Percentiles rank a stretch among this genome's conserved stretches.
Conservation (phyloP, 805 yeast genomes). For the Yamadazyma ubonensis region DNA sequence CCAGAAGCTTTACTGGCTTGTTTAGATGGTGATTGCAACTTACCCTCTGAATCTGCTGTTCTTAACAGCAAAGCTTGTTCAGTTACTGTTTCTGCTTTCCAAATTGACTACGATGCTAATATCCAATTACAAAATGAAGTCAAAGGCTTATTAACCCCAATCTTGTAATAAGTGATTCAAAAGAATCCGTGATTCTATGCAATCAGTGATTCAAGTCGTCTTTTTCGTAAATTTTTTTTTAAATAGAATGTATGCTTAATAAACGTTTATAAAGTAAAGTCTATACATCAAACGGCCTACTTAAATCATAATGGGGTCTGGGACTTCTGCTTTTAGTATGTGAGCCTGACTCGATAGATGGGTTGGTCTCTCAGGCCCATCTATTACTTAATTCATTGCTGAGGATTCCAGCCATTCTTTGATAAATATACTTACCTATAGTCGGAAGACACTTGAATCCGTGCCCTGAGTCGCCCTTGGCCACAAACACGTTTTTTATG, state of each 20-base stretch:
- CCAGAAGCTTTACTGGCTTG: slow-evolving; percentile 26
- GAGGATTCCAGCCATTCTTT: slow-evolving; percentile 29
- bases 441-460: slow-evolving; percentile 47
- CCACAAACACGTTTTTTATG: slow-evolving; percentile 32
- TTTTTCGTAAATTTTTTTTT: background rate
- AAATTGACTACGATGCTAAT: slow-evolving; percentile 47
- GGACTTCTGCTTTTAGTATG: slow-evolving; percentile 15
- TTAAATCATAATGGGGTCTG: slow-evolving; percentile 14
- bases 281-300: background rate
- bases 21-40: slow-evolving; percentile 41
- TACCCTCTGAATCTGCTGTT: slow-evolving; percentile 43
- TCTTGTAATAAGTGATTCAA: too few species aligned
- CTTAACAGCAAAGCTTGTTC: slow-evolving; percentile 36
- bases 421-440: slow-evolving; percentile 43
- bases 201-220: background rate
- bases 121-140: slow-evolving; percentile 18
- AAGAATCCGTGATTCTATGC: too few species aligned
- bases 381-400: slow-evolving; percentile 21
- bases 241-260: background rate
- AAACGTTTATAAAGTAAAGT: background rate
- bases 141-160: slow-evolving; percentile 13
- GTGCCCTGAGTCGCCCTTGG: slow-evolving; percentile 51
- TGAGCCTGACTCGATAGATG: slow-evolving; percentile 15
- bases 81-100: slow-evolving; percentile 46
- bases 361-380: slow-evolving; percentile 16